These are phyloP conservation scores for Botrytis cinerea DNA, from an alignment of 2,329 filamentous ascomycete species.

Conservation along the genomic window DNA sequence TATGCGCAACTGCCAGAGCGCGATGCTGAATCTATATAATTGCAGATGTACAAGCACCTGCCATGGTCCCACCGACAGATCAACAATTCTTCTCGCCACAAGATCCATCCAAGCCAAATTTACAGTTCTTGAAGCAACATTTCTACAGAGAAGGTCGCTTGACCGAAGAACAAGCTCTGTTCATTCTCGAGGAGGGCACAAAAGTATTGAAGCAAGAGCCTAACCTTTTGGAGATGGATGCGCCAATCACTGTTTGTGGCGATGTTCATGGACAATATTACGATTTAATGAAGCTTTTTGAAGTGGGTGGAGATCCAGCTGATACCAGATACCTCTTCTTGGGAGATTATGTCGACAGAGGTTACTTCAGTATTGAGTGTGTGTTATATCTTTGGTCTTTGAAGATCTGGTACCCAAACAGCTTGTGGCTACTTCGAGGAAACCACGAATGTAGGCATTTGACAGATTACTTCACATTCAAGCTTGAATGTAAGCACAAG, in stretches of 20 bases:
- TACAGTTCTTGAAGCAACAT: slow-evolving; percentile 95
- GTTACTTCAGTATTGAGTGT: slow-evolving; percentile 99
- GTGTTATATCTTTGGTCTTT: slow-evolving; percentile 96
- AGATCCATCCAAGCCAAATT: slow-evolving; percentile 83
- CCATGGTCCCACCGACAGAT: slow-evolving; percentile 87
- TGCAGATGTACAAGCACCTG: slow-evolving; percentile 94
- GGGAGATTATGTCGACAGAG: slow-evolving; percentile 96
- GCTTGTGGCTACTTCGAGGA: slow-evolving; percentile 92
- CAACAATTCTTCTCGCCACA: slow-evolving; percentile 92
- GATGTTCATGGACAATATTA: slow-evolving; percentile 99
- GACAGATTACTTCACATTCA: slow-evolving; percentile 99
- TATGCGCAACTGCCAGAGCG: neutral
- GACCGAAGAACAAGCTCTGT: slow-evolving; percentile 95
- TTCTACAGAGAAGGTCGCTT: slow-evolving; percentile 96
- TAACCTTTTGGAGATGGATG: slow-evolving; percentile 98
- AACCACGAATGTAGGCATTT: slow-evolving; percentile 99
- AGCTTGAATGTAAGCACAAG: slow-evolving; percentile 99
- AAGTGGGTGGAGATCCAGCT: slow-evolving; percentile 93
- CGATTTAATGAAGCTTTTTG: slow-evolving; percentile 98
- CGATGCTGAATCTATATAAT: slow-evolving; percentile 36
- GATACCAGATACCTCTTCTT: slow-evolving; percentile 97
- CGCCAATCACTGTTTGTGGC: slow-evolving; percentile 96
- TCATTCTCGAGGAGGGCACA: slow-evolving; percentile 86
- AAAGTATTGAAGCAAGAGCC: slow-evolving; percentile 87
- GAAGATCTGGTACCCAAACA: slow-evolving; percentile 99